Evolutionary conservation across 192 early-diverging fungal genomes (phyloP).

Genomic region (Helicostylum pulchrum): DNA sequence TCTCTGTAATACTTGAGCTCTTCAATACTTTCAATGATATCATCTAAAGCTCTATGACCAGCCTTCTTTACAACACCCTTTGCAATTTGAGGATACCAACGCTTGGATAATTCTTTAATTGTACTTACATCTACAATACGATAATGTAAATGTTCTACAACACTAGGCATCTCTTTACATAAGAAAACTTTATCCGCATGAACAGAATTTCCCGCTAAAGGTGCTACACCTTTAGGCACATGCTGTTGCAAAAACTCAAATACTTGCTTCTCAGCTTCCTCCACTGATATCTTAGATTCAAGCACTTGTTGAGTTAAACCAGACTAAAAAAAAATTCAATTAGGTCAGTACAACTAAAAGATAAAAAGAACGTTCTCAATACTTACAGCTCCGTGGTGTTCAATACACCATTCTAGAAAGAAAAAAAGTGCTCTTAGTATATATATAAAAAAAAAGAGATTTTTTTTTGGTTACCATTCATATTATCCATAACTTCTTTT

Average conservation of each 20-base stretch:
- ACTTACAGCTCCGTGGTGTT: constrained; percentile 78
- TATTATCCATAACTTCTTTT: constrained; percentile 72
- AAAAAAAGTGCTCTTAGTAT: not conserved
- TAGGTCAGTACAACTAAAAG: not conserved
- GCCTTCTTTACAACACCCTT: constrained; percentile 53
- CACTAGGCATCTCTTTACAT: constrained; percentile 70
- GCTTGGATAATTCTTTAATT: constrained; percentile 78
- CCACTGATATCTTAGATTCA: constrained; percentile 58
- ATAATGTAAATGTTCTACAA: constrained; percentile 80
- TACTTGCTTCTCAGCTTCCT: constrained; percentile 69
- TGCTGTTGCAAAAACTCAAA: constrained; percentile 72
- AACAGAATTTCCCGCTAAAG: constrained; percentile 91
- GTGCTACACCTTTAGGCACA: constrained; percentile 58
- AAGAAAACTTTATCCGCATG: constrained; percentile 90
- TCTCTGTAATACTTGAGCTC: constrained; percentile 79
- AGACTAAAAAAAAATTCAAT: constrained; percentile 39
- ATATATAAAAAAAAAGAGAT: not conserved
- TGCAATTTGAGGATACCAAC: constrained; percentile 62
- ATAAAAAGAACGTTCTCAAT: constrained; percentile 2
- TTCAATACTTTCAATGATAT: constrained; percentile 88
- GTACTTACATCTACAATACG: constrained; percentile 87
- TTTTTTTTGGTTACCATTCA: constrained; percentile 53
- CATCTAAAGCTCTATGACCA: constrained; percentile 81
- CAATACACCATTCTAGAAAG: constrained; percentile 73
- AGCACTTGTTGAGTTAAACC: constrained; percentile 79